These are phyloP conservation scores for Licmophora abbreviata DNA, from an alignment of 108 stramenopile species.

Conservation along the genomic window DNA sequence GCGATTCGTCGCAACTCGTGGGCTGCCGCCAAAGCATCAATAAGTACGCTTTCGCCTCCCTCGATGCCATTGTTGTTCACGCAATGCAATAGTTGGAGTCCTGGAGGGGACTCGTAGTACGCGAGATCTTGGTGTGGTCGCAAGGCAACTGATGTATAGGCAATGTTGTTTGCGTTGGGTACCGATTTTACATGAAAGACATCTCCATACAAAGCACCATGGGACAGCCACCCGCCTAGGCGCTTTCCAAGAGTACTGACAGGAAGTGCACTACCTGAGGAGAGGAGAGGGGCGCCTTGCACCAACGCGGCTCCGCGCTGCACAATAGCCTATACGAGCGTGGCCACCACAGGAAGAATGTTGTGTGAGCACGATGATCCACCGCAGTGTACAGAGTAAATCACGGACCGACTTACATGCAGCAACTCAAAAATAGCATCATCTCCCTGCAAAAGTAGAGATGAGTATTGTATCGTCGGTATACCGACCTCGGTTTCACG, in stretches of 20 bases:
- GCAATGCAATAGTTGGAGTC: slow-evolving; percentile 70
- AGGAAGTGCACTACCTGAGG: neutral
- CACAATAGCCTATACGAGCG: slow-evolving; percentile 31
- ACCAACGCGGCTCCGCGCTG: slow-evolving; percentile 57
- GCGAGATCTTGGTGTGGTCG: slow-evolving; percentile 75
- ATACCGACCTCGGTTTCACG: neutral
- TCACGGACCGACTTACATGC: neutral
- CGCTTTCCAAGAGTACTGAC: slow-evolving; percentile 47
- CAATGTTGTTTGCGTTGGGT: slow-evolving; percentile 53
- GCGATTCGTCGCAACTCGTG: slow-evolving; percentile 41
- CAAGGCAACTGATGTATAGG: slow-evolving; percentile 52
- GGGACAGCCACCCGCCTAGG: slow-evolving; percentile 54
- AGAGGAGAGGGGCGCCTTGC: slow-evolving; percentile 20
- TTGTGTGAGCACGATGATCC: neutral
- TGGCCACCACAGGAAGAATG: neutral
- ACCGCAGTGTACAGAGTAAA: neutral
- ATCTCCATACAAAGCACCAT: slow-evolving; percentile 73
- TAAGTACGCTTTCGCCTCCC: slow-evolving; percentile 59
- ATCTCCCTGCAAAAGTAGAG: neutral
- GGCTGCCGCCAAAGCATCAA: slow-evolving; percentile 79
- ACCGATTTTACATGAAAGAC: slow-evolving; percentile 58
- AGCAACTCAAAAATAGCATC: slow-evolving; percentile 1
- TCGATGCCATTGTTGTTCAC: slow-evolving; percentile 25
- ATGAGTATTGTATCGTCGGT: neutral
- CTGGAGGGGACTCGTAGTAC: slow-evolving; percentile 75